Conservation (phyloP, 257 asterid genomes). For the Gentiana macrophylla region DNA sequence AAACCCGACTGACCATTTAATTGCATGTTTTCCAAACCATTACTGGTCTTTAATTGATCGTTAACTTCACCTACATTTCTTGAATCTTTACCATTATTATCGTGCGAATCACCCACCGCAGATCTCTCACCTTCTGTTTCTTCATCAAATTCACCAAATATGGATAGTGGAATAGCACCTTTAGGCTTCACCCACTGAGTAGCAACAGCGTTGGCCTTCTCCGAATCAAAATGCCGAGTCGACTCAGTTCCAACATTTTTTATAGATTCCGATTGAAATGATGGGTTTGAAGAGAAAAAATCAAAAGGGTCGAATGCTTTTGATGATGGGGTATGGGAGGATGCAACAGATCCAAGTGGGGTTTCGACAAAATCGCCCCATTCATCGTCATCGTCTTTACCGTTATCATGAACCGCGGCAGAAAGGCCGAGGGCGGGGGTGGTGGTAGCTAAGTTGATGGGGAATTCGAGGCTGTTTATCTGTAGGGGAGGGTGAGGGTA, state of each 20-base stretch:
- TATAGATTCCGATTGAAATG: constrained; percentile 10
- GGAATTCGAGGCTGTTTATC: constrained; percentile 13
- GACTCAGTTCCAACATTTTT: not conserved
- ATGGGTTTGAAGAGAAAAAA: constrained; percentile 11
- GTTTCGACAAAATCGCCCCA: constrained; percentile 79
- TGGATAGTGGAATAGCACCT: constrained; percentile 70
- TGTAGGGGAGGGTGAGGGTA: constrained; percentile 2
- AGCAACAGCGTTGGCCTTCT: constrained; percentile 16
- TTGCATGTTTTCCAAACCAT: constrained; percentile 7
- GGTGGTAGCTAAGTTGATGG: not conserved
- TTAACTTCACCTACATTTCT: constrained; percentile 10
- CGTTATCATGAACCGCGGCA: not conserved
- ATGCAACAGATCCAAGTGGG: constrained; percentile 28
- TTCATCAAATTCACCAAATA: constrained; percentile 54
- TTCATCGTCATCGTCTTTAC: constrained; percentile 37
- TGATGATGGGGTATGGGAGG: constrained; percentile 18
- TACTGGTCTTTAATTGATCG: constrained; percentile 15
- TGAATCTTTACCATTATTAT: constrained; percentile 11
- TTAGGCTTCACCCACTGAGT: constrained; percentile 44
- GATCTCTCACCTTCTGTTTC: constrained; percentile 24
- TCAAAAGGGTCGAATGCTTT: constrained; percentile 22
- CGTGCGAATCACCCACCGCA: constrained; percentile 8
- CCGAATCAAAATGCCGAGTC: not conserved
- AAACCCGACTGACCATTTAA: constrained; percentile 4
- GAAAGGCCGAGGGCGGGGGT: too few species aligned